Base-by-base conservation (phyloP, 75 land plant genomes). In the Adiantum capillusveneris region DNA sequence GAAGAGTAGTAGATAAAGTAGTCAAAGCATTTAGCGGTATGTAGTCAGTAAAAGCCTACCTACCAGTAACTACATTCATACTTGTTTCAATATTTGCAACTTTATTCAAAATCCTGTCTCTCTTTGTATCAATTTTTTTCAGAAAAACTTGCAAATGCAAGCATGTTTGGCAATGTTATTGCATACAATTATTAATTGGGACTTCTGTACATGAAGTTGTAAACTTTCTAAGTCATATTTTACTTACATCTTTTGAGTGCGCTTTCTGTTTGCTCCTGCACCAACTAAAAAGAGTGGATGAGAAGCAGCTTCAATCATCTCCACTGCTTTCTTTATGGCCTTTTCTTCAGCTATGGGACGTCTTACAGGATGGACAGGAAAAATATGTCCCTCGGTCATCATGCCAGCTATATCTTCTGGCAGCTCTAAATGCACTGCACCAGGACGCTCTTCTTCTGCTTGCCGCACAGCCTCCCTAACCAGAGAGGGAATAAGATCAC, bases 361-460 rank as follows among this genome's bases (percentile, higher is more conserved):
- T 28, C 71, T 39, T 11, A 69, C 71, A 24, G 64, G 58, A 30
- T 69, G 54, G 26, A 69, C 71, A 20, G 71, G 71, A 44, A 69
- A 69, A 53, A 62, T 52, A 25, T 69, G 26, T 25, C 60, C 65
- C 11, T 69, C 65, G 12, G 71, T 62, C 34, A 29, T 26, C 19
- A 57, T 60, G 0, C 7, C 71, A 18, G 71, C 71, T 0, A 69
- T 69, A 53, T 69, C 71, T 44, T 69, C 71, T 28, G 71, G 71
- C 24, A 69, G 25, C 18, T 69, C 71, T 28, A 69, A 53, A 55
- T 69, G 71, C 46, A 69, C 71, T 56, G 71, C 65, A 19, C 71
- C 71, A n/a, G 71, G 71, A 27, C 65, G 43, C 58, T 69, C 71
- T 28, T 69, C 71, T 25, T 69, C 71, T 43, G 71, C 71, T 27